These are phyloP conservation scores for Schrenkiella parvula DNA, from an alignment of 345 rosid genomes.

Conservation along the genomic window DNA sequence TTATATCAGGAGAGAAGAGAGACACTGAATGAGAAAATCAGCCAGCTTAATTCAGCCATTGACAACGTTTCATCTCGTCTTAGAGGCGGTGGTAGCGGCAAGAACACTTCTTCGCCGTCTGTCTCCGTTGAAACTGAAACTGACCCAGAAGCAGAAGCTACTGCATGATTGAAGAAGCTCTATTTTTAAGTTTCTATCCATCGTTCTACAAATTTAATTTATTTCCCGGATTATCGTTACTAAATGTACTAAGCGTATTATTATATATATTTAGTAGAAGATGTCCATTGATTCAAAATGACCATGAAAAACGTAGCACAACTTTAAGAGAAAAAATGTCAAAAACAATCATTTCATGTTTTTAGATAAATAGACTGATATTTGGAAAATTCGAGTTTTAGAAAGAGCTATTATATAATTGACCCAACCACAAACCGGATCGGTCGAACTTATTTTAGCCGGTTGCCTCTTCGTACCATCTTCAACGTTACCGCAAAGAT, in stretches of 20 bases:
- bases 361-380: too few species aligned
- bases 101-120: constrained; percentile 31
- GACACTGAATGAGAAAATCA: constrained; percentile 68
- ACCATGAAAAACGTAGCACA: too few species aligned
- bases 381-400: too few species aligned
- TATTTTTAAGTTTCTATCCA: background rate
- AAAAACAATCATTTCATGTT: too few species aligned
- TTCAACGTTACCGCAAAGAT: constrained; percentile 3
- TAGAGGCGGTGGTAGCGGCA: constrained; percentile 47
- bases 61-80: constrained; percentile 74
- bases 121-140: constrained; percentile 45
- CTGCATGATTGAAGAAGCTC: constrained; percentile 46
- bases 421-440: constrained; percentile 13
- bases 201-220: background rate
- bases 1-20: constrained; percentile 37
- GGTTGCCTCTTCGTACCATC: constrained; percentile 10
- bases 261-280: too few species aligned
- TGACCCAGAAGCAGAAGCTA: constrained; percentile 57
- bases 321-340: too few species aligned
- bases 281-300: too few species aligned
- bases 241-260: background rate
- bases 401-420: too few species aligned
- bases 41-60: constrained; percentile 80
- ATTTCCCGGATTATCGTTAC: background rate
- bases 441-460: background rate